These are phyloP conservation scores for Hordeum pubiflorum DNA, from an alignment of 202 grass and related monocot genomes.

Conservation along the genomic window DNA sequence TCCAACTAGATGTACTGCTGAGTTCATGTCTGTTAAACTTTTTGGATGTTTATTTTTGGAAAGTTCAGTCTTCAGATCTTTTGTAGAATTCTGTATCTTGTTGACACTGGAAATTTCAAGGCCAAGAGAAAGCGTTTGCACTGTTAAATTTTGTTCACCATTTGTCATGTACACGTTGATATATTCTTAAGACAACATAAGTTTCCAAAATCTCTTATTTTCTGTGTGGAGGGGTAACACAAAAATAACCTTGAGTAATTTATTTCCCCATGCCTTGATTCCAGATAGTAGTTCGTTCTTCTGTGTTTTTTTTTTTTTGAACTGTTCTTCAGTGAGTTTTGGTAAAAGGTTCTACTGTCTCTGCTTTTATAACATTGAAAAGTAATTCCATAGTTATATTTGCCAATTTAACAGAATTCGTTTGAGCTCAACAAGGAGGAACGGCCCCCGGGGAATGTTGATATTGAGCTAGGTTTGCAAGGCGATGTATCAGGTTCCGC, in stretches of 20 bases:
- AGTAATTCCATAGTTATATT: neutral
- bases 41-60: neutral
- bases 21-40: neutral
- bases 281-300: neutral
- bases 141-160: neutral
- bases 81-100: neutral
- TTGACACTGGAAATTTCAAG: neutral
- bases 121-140: neutral
- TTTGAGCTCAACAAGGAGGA: conserved; percentile 53
- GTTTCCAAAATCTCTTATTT: neutral
- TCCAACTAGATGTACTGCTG: neutral
- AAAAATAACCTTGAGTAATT: neutral
- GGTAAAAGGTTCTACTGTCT: neutral
- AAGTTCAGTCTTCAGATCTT: neutral
- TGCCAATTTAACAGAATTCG: conserved; percentile 47
- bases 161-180: neutral
- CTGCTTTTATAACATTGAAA: neutral
- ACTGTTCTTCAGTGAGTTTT: neutral
- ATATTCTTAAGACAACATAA: neutral
- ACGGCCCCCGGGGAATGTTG: conserved; percentile 18
- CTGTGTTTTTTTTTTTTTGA: neutral
- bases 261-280: neutral
- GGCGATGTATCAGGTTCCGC: conserved; percentile 26
- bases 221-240: neutral
- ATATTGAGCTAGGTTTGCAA: conserved; percentile 76